phyloP scores from a whole-genome alignment of 371 early-diverging fungal genomes.

The Rhizomucor miehei region DNA sequence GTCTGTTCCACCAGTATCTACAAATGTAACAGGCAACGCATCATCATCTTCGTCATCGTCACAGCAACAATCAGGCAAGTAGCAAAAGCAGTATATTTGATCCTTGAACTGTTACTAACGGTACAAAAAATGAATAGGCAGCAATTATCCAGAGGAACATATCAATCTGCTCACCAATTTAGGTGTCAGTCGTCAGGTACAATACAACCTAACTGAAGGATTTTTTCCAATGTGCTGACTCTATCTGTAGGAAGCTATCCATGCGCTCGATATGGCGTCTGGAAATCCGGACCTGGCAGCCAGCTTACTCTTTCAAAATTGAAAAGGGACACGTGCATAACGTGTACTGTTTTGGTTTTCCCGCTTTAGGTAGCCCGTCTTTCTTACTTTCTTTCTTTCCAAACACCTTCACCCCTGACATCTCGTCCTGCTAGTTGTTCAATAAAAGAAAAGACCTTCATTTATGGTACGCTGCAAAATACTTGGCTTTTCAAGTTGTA shows the following conservation, averaged over 20 bases:
- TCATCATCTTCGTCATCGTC: slow-evolving; percentile 13
- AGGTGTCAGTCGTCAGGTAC: slow-evolving; percentile 44
- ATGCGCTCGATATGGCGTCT: slow-evolving; percentile 74
- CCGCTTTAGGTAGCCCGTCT: not conserved
- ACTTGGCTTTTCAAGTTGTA: too few relatives aligned
- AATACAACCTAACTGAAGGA: not conserved
- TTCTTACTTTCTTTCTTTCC: slow-evolving; percentile 1
- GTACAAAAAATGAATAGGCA: slow-evolving; percentile 1
- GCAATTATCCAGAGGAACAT: slow-evolving; percentile 36
- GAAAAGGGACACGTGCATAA: slow-evolving; percentile 9
- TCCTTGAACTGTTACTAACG: slow-evolving; percentile 1
- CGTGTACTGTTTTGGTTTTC: slow-evolving; percentile 1
- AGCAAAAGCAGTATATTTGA: slow-evolving; percentile 7
- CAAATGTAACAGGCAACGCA: too few relatives aligned
- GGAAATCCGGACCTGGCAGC: slow-evolving; percentile 91
- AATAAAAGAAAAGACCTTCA: not conserved
- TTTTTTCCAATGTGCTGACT: not conserved
- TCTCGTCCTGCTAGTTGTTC: not conserved
- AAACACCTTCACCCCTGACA: not conserved
- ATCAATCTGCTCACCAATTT: slow-evolving; percentile 36
- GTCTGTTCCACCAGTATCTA: slow-evolving; percentile 1
- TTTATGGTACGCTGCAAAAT: not conserved
- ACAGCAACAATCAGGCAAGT: slow-evolving; percentile 1
- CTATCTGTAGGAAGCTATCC: slow-evolving; percentile 64
- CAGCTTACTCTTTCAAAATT: slow-evolving; percentile 62